Evolutionary conservation across 1,284 basidiomycete species (phyloP), one percentile per base, ranked within the genome.

Genomic region (Trichosporon faecale): DNA sequence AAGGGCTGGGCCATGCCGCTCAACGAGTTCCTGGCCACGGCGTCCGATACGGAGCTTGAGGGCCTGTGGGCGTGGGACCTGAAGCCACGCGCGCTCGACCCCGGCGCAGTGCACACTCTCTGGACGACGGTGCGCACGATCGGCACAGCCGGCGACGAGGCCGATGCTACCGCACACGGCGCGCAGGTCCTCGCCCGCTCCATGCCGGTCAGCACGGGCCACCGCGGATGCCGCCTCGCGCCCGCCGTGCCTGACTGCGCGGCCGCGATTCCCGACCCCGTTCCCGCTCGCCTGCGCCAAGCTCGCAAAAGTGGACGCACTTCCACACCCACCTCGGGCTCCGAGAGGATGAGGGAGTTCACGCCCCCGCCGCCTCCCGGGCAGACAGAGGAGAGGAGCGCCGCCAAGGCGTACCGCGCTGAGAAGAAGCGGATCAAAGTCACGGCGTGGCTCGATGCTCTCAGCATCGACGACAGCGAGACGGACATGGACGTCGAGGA

Each of bases 31-130:
- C 49, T 52, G 9, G 49, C 49, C 21, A 52, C 49, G 7, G 49
- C 49, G 3, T 11, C 21, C 21, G 49, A 52, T 25, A 12, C 49
- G 2, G 49, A 52, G 21, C 49, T 52, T 9, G 23, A 52, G 3
- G 49, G 49, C 49, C 49, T 52, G 21, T 52, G 49, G 49, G 49
- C 49, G 49, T 52, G 49, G 49, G 49, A 52, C 21, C 49, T 52
- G 21, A 18, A 18, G 23, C 49, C 49, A 9, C 49, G 49, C 3
- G n/a, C 49, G 8, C 49, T 52, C 49, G 49, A 52, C 11, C 8
- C 49, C 18, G 49, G 49, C 5, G 49, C 49, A 21, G 49, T 52
- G 21, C 49, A 52, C 9, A 52, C 49, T 1, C 21, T 52, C 8
- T 52, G 49, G 49, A 25, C 16, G 7, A 52, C 49, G 2, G 23